Evolutionary conservation across 73 alveolate species (phyloP).

Genomic region (Paramecium octaurelia): DNA sequence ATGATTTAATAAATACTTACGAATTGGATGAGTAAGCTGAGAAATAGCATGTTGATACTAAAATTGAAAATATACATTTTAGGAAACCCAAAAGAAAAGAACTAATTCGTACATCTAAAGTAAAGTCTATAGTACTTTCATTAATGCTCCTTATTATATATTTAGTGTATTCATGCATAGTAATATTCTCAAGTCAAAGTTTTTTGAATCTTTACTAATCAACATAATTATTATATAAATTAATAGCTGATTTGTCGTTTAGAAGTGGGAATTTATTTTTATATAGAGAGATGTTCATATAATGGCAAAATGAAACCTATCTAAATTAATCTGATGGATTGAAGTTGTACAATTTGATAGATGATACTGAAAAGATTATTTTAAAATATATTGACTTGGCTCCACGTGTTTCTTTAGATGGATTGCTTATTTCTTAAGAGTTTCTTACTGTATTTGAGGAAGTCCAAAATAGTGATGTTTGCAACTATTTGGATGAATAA

Average conservation of each 20-base stretch:
- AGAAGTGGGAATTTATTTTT: slow-evolving; percentile 38
- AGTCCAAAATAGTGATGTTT: not conserved
- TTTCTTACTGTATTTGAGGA: not conserved
- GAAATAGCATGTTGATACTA: not conserved
- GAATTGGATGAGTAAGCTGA: not conserved
- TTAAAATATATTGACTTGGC: not conserved
- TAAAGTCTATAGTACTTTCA: not conserved
- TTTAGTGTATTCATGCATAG: not conserved
- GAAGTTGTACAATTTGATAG: not conserved
- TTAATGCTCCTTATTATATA: not conserved
- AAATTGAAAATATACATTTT: not conserved
- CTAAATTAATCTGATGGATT: not conserved
- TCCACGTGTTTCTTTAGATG: not conserved
- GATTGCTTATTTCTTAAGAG: not conserved
- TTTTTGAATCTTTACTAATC: not conserved
- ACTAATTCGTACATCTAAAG: not conserved
- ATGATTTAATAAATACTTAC: not conserved
- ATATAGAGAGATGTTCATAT: not conserved
- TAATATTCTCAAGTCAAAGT: not conserved
- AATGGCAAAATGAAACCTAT: not conserved
- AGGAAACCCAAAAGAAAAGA: not conserved
- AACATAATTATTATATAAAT: slow-evolving; percentile 6
- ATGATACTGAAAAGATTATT: not conserved
- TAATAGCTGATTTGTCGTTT: slow-evolving; percentile 3
- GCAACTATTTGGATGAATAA: not conserved